phyloP scores from a whole-genome alignment of 352 stramenopile species.

The Globisporangium cederbergense region DNA sequence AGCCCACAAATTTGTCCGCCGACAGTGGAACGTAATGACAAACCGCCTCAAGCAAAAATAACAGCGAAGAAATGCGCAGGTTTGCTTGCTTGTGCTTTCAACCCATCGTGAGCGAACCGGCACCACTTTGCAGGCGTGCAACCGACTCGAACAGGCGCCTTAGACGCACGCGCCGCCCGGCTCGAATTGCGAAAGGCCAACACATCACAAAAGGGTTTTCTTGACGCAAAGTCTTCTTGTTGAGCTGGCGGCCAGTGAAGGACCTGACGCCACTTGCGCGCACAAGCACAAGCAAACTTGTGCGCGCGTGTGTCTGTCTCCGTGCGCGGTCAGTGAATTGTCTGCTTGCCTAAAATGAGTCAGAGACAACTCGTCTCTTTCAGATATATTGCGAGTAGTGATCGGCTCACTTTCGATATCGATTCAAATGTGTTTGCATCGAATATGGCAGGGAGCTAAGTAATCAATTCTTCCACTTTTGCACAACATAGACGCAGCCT shows the following conservation, averaged over 20 bases:
- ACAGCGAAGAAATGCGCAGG: neutral
- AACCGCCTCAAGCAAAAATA: slow-evolving; percentile 6
- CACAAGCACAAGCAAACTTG: neutral
- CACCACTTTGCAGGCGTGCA: neutral
- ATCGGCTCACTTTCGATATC: neutral
- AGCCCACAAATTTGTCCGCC: slow-evolving; percentile 11
- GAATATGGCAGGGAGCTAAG: neutral
- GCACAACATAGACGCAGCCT: neutral
- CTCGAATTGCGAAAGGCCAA: neutral
- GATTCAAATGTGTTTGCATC: neutral
- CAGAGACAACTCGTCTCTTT: neutral
- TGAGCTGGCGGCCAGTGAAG: neutral
- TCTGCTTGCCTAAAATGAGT: slow-evolving; percentile 3
- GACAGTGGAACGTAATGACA: slow-evolving; percentile 14
- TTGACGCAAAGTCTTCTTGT: neutral
- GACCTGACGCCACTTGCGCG: neutral
- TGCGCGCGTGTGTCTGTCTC: neutral
- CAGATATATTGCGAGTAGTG: neutral
- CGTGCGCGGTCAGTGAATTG: neutral
- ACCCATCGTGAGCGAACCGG: slow-evolving; percentile 1
- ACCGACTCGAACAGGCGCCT: slow-evolving; percentile 11
- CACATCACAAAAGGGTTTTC: neutral
- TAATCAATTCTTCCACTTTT: neutral
- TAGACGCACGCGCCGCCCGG: neutral
- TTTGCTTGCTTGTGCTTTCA: slow-evolving; percentile 2